These are phyloP conservation scores for Scenedesmus sp. DNA, from an alignment of 163 green algal genomes.

Conservation along the genomic window DNA sequence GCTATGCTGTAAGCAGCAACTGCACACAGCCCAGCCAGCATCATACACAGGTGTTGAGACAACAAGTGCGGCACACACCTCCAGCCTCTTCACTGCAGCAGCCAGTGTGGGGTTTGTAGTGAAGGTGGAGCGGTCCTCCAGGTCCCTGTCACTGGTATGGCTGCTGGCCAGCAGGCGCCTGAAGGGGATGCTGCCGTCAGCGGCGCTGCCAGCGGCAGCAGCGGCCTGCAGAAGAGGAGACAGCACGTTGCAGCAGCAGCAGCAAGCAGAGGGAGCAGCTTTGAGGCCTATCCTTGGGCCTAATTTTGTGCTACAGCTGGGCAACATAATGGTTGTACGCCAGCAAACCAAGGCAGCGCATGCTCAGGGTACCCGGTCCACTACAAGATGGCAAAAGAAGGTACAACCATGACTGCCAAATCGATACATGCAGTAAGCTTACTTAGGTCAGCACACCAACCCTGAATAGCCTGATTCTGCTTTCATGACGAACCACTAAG, in stretches of 20 bases:
- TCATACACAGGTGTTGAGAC: not conserved
- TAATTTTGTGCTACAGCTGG: too few relatives aligned
- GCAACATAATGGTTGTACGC: too few relatives aligned
- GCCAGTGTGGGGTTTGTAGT: not conserved
- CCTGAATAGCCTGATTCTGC: too few relatives aligned
- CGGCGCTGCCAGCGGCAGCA: conserved; percentile 13
- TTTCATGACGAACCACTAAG: too few relatives aligned
- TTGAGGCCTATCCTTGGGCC: too few relatives aligned
- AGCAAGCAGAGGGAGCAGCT: not conserved
- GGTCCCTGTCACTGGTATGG: not conserved
- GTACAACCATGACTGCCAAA: too few relatives aligned
- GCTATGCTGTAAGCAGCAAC: too few relatives aligned
- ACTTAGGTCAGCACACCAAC: too few relatives aligned
- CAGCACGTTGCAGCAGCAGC: not conserved
- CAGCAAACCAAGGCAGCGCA: too few relatives aligned
- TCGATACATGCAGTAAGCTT: too few relatives aligned
- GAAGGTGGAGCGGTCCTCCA: not conserved
- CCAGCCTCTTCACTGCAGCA: not conserved
- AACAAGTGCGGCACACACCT: not conserved
- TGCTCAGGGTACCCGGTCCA: too few relatives aligned
- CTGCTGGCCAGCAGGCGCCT: not conserved
- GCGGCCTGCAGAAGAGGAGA: not conserved
- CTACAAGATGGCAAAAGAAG: too few relatives aligned
- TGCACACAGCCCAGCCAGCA: not conserved
- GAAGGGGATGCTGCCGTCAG: not conserved